Percentiles rank a stretch among this genome's conserved stretches.
These are phyloP conservation scores for Phytophthora melonis DNA, from an alignment of 352 stramenopile genomes.

Conservation along the genomic window DNA sequence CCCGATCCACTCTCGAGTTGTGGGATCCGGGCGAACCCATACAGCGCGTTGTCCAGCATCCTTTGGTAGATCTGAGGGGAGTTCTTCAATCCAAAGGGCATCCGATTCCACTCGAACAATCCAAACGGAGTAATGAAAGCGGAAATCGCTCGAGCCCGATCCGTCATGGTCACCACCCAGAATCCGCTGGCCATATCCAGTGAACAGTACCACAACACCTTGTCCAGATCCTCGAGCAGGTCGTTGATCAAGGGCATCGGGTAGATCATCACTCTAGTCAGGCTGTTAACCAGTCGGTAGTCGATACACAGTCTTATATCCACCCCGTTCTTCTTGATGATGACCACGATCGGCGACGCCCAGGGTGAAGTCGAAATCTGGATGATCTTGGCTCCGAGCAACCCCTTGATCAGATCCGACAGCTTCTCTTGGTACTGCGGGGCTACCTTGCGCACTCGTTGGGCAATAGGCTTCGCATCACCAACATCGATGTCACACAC, in stretches of 20 bases:
- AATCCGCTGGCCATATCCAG: neutral
- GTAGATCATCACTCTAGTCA: neutral
- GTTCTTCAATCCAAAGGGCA: neutral
- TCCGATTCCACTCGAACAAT: neutral
- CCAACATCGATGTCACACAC: neutral
- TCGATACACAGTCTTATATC: neutral
- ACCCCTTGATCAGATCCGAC: neutral
- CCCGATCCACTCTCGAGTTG: too few species aligned
- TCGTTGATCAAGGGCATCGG: neutral
- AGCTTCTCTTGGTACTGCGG: neutral
- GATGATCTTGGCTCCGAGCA: too few species aligned
- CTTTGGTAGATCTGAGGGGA: neutral
- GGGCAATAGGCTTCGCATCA: neutral
- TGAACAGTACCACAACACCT: neutral
- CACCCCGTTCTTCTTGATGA: too few species aligned
- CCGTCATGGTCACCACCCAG: neutral
- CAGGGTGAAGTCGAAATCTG: too few species aligned
- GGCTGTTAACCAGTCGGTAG: neutral
- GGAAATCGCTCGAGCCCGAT: neutral
- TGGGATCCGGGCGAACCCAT: neutral
- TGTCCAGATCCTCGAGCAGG: neutral
- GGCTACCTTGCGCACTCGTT: neutral
- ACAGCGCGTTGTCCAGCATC: neutral
- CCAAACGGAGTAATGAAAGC: neutral
- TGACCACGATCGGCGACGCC: too few species aligned